Conservation (phyloP, 2,329 filamentous ascomycete genomes). For the Diaporthe caulivora region DNA sequence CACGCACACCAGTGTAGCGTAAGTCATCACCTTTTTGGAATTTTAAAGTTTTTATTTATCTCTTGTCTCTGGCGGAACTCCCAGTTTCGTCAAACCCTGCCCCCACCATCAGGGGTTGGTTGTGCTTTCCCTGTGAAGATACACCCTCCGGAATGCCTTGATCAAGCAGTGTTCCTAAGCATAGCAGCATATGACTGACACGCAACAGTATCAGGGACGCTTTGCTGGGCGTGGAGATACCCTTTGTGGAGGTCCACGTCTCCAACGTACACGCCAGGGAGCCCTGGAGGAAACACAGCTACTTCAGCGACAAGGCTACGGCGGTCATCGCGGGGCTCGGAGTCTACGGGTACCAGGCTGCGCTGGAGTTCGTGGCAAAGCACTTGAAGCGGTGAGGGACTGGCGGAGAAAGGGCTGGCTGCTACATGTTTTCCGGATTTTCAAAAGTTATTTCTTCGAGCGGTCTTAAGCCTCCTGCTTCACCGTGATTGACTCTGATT, state of each 20-base stretch:
- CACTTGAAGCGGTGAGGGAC: constrained; percentile 54
- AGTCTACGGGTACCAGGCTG: constrained; percentile 70
- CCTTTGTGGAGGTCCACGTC: constrained; percentile 84
- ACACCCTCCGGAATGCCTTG: neutral
- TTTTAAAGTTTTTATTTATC: neutral
- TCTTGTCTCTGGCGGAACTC: neutral
- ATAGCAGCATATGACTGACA: constrained; percentile 2
- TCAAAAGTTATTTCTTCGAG: neutral
- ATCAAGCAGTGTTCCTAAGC: neutral
- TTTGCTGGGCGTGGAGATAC: constrained; percentile 74
- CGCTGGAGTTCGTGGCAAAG: constrained; percentile 65
- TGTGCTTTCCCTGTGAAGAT: neutral
- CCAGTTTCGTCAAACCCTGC: too few species aligned
- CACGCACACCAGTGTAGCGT: constrained; percentile 81
- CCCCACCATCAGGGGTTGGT: neutral
- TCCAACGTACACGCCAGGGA: constrained; percentile 81
- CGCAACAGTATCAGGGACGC: constrained; percentile 73
- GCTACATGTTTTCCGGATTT: neutral
- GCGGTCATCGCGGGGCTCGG: constrained; percentile 80
- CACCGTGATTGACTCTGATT: neutral
- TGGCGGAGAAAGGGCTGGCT: neutral
- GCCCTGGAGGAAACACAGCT: constrained; percentile 76
- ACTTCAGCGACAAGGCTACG: constrained; percentile 80
- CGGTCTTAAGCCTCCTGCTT: neutral
- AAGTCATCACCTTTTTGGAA: neutral